phyloP scores from a whole-genome alignment of 2,329 filamentous ascomycete species.

The Plenodomus tracheiphilus region DNA sequence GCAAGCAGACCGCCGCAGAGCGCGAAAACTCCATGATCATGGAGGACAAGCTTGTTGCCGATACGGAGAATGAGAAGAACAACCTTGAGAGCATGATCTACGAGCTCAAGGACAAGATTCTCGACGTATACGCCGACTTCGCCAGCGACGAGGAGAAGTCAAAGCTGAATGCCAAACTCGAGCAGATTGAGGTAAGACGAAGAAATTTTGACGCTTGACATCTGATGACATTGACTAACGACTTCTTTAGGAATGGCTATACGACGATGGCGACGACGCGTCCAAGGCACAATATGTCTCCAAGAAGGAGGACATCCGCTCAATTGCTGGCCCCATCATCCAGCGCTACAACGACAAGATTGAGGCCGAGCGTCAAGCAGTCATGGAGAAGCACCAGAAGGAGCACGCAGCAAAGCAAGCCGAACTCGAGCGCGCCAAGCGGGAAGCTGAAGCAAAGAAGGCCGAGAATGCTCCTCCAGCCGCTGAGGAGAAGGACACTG shows the following conservation, averaged over 20 bases:
- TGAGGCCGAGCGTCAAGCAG: conserved; percentile 79
- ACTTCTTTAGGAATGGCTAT: conserved; percentile 82
- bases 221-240: conserved; percentile 15
- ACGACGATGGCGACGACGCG: conserved; percentile 93
- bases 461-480: conserved; percentile 47
- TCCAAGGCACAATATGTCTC: conserved; percentile 90
- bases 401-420: conserved; percentile 64
- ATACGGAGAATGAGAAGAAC: conserved; percentile 99
- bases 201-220: fast-evolving
- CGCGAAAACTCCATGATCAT: conserved; percentile 89
- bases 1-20: conserved; percentile 73
- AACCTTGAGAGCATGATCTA: conserved; percentile 98
- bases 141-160: conserved; percentile 91
- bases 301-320: conserved; percentile 95
- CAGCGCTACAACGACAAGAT: conserved; percentile 96
- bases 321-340: conserved; percentile 85
- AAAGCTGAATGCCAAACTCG: conserved; percentile 81
- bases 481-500: conserved; percentile 49
- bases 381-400: conserved; percentile 68
- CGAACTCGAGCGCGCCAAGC: conserved; percentile 73
- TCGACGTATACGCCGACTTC: conserved; percentile 87
- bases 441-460: conserved; percentile 71
- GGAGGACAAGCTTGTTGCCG: conserved; percentile 97
- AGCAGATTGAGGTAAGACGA: conserved; percentile 72
- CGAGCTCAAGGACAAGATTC: conserved; percentile 92